phyloP scores from a whole-genome alignment of 1,139 yeast genomes.

The Sugiyamaella paludigena region DNA sequence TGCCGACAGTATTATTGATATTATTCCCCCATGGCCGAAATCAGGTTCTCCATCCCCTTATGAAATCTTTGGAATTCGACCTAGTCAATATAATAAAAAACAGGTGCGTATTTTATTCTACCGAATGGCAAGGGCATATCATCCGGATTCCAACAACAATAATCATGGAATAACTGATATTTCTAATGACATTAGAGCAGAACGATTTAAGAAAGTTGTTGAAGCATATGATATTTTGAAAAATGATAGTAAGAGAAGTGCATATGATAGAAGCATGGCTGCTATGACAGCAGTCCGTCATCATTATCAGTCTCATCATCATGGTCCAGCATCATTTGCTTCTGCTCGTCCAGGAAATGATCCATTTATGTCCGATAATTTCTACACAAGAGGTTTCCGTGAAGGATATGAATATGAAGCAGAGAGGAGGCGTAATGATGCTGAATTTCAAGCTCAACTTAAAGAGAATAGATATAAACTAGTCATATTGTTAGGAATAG shows the following conservation, averaged over 20 bases:
- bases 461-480: conserved; percentile 32
- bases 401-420: conserved; percentile 25
- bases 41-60: conserved; percentile 65
- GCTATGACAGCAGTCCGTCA: conserved; percentile 1
- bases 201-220: conserved; percentile 66
- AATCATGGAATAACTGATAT: conserved; percentile 31
- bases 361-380: conserved; percentile 7
- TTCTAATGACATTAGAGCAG: conserved; percentile 28
- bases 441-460: conserved; percentile 32
- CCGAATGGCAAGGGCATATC: conserved; percentile 73
- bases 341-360: neutral
- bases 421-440: conserved; percentile 24
- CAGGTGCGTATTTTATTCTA: conserved; percentile 56
- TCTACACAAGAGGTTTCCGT: conserved; percentile 16
- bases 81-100: conserved; percentile 40
- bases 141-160: conserved; percentile 57
- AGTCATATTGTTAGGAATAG: conserved; percentile 27
- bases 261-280: conserved; percentile 40
- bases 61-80: conserved; percentile 57
- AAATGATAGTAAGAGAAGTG: conserved; percentile 49
- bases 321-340: neutral
- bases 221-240: conserved; percentile 71
- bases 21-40: conserved; percentile 54
- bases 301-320: neutral
- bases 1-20: neutral